phyloP scores from a whole-genome alignment of 2,329 filamentous ascomycete species.

The Aspergillus aculeatus region DNA sequence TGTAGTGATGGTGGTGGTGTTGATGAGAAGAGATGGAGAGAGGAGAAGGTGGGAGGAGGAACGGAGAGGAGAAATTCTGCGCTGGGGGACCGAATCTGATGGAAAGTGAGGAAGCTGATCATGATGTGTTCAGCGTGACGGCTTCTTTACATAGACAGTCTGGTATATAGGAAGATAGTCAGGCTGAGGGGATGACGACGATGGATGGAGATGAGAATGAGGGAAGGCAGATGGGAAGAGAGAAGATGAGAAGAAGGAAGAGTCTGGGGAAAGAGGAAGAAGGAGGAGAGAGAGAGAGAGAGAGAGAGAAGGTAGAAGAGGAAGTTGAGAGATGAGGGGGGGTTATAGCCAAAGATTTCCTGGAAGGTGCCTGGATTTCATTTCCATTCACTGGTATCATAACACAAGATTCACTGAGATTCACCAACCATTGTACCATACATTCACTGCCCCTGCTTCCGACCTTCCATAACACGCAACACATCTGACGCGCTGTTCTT shows the following conservation, averaged over 20 bases:
- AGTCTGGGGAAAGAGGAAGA: no score
- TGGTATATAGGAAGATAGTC: background rate
- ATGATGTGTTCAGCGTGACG: background rate
- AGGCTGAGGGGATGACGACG: no score
- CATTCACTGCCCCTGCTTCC: conserved; percentile 43
- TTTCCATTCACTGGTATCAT: background rate
- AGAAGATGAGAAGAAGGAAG: no score
- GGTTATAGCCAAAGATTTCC: background rate
- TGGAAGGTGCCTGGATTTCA: background rate
- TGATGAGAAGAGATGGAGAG: background rate
- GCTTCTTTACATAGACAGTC: background rate
- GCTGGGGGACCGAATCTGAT: background rate
- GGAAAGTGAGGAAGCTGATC: background rate
- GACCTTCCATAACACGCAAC: conserved; percentile 70
- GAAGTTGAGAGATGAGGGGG: background rate
- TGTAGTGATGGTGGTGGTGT: background rate
- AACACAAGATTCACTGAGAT: background rate
- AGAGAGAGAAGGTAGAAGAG: background rate
- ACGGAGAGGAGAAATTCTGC: background rate
- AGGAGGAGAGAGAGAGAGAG: background rate
- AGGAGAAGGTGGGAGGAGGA: background rate
- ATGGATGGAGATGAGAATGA: no score
- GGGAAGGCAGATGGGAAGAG: no score
- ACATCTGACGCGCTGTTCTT: conserved; percentile 74
- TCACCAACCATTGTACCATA: no score